Percentiles rank a stretch among this genome's conserved stretches.
phyloP scores from a whole-genome alignment of 1,139 yeast genomes.

The Magnusiomyces tetraspermus region DNA sequence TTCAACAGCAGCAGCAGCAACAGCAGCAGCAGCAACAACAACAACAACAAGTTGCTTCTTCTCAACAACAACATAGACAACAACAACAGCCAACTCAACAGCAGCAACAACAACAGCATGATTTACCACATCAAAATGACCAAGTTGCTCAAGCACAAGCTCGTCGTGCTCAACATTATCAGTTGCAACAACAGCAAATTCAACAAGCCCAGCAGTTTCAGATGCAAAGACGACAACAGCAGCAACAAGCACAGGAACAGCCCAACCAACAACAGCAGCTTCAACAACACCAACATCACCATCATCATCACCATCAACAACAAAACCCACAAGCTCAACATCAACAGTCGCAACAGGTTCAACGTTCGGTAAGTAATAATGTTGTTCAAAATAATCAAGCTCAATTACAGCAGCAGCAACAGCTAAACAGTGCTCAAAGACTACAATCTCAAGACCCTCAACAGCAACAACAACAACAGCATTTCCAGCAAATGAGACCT shows the following conservation, averaged over 20 bases:
- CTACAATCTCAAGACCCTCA: slow-evolving; percentile 1
- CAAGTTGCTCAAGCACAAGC: slow-evolving; percentile 3
- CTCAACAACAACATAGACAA: neutral
- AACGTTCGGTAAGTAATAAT: too few species aligned
- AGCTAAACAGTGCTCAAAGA: slow-evolving; percentile 2
- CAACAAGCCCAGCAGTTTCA: slow-evolving; percentile 3
- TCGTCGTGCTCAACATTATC: slow-evolving; percentile 4
- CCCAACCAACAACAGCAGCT: neutral
- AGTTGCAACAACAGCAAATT: neutral
- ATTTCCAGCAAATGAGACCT: slow-evolving; percentile 6
- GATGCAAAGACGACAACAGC: slow-evolving; percentile 1
- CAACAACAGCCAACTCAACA: slow-evolving; percentile 2
- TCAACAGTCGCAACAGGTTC: neutral
- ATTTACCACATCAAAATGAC: neutral
- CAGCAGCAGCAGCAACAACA: slow-evolving; percentile 7
- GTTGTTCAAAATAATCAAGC: too few species aligned
- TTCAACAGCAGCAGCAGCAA: neutral
- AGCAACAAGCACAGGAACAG: neutral
- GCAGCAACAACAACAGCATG: slow-evolving; percentile 2
- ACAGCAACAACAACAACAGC: slow-evolving; percentile 3
- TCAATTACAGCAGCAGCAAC: neutral
- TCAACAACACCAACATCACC: slow-evolving; percentile 3
- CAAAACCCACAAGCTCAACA: slow-evolving; percentile 1
- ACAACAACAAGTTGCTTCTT: slow-evolving; percentile 1
- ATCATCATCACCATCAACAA: slow-evolving; percentile 6